Conservation (phyloP, 352 stramenopile species). For the Phytophthora lateralis region DNA sequence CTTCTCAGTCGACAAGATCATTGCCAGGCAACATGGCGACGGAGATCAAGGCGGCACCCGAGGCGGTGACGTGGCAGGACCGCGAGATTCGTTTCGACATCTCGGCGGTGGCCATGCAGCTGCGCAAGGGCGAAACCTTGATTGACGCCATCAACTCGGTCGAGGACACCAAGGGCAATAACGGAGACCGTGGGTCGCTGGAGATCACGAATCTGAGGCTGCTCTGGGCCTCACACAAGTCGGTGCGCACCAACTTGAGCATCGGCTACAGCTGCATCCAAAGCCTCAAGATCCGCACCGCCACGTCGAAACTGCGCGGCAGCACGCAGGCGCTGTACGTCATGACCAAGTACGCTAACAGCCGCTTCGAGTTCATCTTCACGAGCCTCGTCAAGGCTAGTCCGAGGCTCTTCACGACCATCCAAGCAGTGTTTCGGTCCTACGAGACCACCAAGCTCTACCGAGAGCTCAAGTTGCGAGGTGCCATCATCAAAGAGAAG, state of each 20-base stretch:
- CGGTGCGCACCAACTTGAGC: slow-evolving; percentile 83
- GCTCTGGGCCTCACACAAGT: slow-evolving; percentile 91
- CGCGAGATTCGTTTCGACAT: slow-evolving; percentile 92
- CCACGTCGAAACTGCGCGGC: slow-evolving; percentile 89
- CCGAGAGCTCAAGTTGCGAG: slow-evolving; percentile 92
- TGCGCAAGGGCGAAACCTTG: slow-evolving; percentile 80
- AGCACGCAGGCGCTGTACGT: slow-evolving; percentile 92
- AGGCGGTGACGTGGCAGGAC: slow-evolving; percentile 88
- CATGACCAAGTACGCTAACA: slow-evolving; percentile 89
- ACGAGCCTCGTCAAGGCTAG: slow-evolving; percentile 92
- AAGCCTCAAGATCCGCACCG: slow-evolving; percentile 90
- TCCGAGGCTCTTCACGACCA: slow-evolving; percentile 92
- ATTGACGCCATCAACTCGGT: slow-evolving; percentile 95
- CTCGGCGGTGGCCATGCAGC: slow-evolving; percentile 54
- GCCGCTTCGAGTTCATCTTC: slow-evolving; percentile 95
- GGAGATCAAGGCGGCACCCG: slow-evolving; percentile 62
- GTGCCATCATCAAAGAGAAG: slow-evolving; percentile 92
- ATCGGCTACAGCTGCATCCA: slow-evolving; percentile 87
- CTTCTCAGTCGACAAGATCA: slow-evolving; percentile 1
- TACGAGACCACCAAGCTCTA: slow-evolving; percentile 95
- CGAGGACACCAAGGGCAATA: slow-evolving; percentile 95
- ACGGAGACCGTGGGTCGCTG: slow-evolving; percentile 88
- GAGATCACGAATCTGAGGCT: slow-evolving; percentile 93
- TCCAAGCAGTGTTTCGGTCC: slow-evolving; percentile 91
- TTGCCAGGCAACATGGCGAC: slow-evolving; percentile 27